These are phyloP conservation scores for Boletellus ananas DNA, from an alignment of 768 basidiomycete genomes.

Conservation along the genomic window DNA sequence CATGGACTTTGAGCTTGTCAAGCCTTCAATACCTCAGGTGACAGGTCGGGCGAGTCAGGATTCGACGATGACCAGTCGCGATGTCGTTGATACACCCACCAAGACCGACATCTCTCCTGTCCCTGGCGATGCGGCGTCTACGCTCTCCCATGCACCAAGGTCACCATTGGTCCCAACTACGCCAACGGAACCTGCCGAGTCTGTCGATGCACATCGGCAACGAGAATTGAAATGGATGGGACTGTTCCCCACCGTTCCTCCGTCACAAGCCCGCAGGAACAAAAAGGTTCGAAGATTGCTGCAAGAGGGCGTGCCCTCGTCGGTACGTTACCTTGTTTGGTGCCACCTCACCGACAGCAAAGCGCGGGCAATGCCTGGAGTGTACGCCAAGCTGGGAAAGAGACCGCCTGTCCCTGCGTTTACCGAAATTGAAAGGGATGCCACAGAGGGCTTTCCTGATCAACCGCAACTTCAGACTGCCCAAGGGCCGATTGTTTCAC, in stretches of 20 bases:
- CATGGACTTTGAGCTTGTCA: constrained; percentile 77
- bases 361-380: constrained; percentile 60
- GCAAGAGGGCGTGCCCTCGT: constrained; percentile 76
- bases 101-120: constrained; percentile 19
- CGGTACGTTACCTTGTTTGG: constrained; percentile 84
- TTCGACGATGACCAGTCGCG: constrained; percentile 37
- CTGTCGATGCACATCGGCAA: constrained; percentile 61
- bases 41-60: constrained; percentile 52
- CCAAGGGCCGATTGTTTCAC: constrained; percentile 51
- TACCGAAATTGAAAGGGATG: constrained; percentile 58
- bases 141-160: constrained; percentile 31
- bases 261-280: constrained; percentile 66
- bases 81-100: constrained; percentile 1
- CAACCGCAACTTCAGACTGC: constrained; percentile 56
- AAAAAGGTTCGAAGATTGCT: constrained; percentile 77
- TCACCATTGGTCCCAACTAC: constrained; percentile 21
- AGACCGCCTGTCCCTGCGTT: constrained; percentile 49
- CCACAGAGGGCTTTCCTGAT: constrained; percentile 49
- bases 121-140: constrained; percentile 42
- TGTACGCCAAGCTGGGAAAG: constrained; percentile 62
- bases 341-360: constrained; percentile 75
- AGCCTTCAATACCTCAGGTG: constrained; percentile 49
- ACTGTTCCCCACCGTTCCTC: constrained; percentile 49
- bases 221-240: constrained; percentile 77
- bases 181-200: constrained; percentile 19